Evolutionary conservation across 2,329 filamentous ascomycete species (phyloP).

Genomic region (Magnaporthales sp.): DNA sequence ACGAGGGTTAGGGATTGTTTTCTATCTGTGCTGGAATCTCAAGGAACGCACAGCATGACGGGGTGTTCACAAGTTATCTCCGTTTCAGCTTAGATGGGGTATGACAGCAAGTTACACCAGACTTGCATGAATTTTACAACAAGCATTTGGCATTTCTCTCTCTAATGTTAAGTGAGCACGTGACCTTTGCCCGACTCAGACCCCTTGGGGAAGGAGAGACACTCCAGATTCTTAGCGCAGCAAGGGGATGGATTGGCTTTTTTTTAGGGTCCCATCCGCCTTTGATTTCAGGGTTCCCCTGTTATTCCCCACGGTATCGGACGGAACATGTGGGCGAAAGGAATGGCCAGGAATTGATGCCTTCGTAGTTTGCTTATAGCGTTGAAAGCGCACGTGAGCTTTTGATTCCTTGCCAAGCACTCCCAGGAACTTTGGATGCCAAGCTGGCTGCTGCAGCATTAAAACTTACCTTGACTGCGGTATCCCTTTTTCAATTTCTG

Average conservation of each 20-base stretch:
- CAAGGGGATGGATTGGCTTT: background rate
- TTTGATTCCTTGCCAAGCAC: background rate
- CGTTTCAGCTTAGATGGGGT: background rate
- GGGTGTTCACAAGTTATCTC: background rate
- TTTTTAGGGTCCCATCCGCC: background rate
- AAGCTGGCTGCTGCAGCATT: background rate
- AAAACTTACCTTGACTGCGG: background rate
- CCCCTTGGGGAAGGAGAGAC: background rate
- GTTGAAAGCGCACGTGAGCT: background rate
- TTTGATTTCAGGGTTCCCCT: background rate
- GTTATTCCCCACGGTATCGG: background rate
- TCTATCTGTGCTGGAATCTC: background rate
- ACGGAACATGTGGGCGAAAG: slow-evolving; percentile 10
- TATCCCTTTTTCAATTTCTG: background rate
- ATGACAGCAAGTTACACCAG: background rate
- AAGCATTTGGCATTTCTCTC: too few relatives aligned
- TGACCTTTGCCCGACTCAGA: background rate
- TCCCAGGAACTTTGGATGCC: background rate
- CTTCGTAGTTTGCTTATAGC: background rate
- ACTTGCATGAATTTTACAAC: background rate
- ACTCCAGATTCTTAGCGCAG: background rate
- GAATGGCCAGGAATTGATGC: slow-evolving; percentile 10
- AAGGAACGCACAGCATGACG: background rate
- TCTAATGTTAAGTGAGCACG: background rate
- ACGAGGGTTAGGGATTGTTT: background rate